A percentile compares a stretch with the other conserved stretches of the same genome.
phyloP scores from a whole-genome alignment of 2,329 filamentous ascomycete genomes.

The Apiospora saccharicola region DNA sequence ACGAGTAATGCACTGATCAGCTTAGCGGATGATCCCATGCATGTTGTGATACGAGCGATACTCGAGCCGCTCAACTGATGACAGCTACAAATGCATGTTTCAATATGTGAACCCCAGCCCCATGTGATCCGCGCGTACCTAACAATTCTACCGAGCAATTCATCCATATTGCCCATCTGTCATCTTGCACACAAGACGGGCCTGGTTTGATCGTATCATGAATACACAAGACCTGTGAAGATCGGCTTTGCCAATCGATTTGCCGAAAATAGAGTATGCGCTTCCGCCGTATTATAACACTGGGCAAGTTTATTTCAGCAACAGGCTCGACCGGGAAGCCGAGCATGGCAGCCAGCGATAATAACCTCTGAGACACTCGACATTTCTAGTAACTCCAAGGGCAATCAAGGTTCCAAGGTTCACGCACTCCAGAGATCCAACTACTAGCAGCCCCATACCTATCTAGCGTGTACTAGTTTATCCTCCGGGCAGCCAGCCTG shows the following conservation, averaged over 20 bases:
- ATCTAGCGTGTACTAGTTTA: neutral
- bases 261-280: constrained; percentile 6
- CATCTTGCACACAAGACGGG: constrained; percentile 7
- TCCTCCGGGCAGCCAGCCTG: neutral
- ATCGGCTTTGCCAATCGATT: neutral
- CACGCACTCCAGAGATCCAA: neutral
- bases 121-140: constrained; percentile 40
- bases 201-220: neutral
- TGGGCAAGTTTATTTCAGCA: neutral
- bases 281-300: neutral
- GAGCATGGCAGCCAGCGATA: neutral
- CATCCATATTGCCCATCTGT: constrained; percentile 39
- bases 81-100: constrained; percentile 30
- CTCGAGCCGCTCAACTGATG: constrained; percentile 17
- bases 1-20: neutral
- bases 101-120: constrained; percentile 29
- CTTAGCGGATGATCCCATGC: constrained; percentile 16
- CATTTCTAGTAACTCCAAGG: neutral
- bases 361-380: neutral
- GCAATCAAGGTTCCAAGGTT: neutral
- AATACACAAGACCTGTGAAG: neutral
- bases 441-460: too few species aligned
- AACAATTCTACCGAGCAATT: constrained; percentile 40
- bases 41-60: constrained; percentile 10
- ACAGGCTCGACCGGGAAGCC: neutral